Base-by-base conservation (phyloP, 805 yeast species). In the Yarrowia alimentaria region DNA sequence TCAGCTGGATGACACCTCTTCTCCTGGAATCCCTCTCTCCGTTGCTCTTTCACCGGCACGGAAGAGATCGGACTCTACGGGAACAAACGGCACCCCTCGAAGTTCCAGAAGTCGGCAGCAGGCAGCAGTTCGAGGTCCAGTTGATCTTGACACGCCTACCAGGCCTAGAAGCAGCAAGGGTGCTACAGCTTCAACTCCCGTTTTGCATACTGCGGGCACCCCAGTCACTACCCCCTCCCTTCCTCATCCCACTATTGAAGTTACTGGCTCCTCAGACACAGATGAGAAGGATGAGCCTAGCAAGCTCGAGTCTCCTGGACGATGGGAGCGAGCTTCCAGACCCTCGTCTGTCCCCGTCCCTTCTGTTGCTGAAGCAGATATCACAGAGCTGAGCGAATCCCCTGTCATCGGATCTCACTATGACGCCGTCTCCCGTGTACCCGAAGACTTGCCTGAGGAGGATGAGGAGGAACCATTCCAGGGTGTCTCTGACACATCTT, bases 1-100 rank as follows among this genome's bases (percentile, higher is more conserved):
- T 13, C 37, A 30, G 9, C 35, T 43, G 6, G 50, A 43, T 16
- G 50, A 43, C 7, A 28, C 48, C 3, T 28, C 32, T 17, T 43
- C 50, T 12, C 37, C 37, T 5, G 50, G 50, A 7, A 43, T 43
- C 5, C 50, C 50, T 10, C 30, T 43, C 5, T 43, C 50, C 8
- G 50, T 43, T 5, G 50, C 50, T 8, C 22, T 43, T 7, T 43
- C 50, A 16, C 50, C 50, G 14, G 50, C 37, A 16, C 16, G 50
- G n/a, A 21, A 30, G 26, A 28, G 50, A 12, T 43, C 50, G 2
- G 50, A 40, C 20, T 40, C 47, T 3, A 40, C 47, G 2, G 33
- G 47, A 1, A 26, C 47, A 10, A 11, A 18, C 8, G 47, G 33
- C 6, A 40, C 47, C 6, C 47, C 47, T 11, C 32, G 47, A 28